Evolutionary conservation across 2,329 filamentous ascomycete species (phyloP).

Genomic region (Pseudophaeomoniella oleicola): DNA sequence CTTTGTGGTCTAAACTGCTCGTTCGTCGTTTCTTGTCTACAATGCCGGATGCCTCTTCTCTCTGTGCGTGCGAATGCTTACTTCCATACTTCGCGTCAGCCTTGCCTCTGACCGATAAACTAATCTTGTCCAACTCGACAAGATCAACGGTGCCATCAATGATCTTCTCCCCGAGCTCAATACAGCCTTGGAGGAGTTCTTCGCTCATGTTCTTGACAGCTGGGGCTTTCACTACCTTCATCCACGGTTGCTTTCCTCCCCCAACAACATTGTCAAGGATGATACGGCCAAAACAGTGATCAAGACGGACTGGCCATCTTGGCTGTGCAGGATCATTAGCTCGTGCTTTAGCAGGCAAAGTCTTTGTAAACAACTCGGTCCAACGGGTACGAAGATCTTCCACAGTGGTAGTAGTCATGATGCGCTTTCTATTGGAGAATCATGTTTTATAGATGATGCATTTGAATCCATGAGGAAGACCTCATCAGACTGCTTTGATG

Average conservation of each 20-base stretch:
- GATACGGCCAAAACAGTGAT: constrained; percentile 31
- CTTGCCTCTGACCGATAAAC: constrained; percentile 24
- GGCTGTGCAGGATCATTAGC: constrained; percentile 14
- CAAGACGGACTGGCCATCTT: constrained; percentile 27
- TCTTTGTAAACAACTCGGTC: constrained; percentile 11
- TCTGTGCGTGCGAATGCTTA: constrained; percentile 1
- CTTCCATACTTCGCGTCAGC: constrained; percentile 9
- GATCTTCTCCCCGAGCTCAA: constrained; percentile 23
- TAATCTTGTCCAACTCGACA: constrained; percentile 23
- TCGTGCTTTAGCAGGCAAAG: constrained; percentile 12
- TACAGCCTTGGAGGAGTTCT: constrained; percentile 21
- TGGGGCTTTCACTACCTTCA: constrained; percentile 23
- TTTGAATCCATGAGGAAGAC: too few relatives aligned
- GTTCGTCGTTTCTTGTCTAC: constrained; percentile 2
- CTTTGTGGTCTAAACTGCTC: constrained; percentile 1
- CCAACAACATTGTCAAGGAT: constrained; percentile 27
- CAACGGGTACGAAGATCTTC: constrained; percentile 7
- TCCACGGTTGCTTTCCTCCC: constrained; percentile 25
- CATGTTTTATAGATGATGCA: too few relatives aligned
- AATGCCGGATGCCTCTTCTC: not conserved
- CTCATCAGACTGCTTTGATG: too few relatives aligned
- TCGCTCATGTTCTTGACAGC: constrained; percentile 28
- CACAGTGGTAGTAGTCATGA: not conserved
- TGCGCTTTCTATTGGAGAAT: too few relatives aligned
- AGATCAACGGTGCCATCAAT: constrained; percentile 21